Conservation (phyloP, 345 rosid genomes). For the Noccaea caerulescens region DNA sequence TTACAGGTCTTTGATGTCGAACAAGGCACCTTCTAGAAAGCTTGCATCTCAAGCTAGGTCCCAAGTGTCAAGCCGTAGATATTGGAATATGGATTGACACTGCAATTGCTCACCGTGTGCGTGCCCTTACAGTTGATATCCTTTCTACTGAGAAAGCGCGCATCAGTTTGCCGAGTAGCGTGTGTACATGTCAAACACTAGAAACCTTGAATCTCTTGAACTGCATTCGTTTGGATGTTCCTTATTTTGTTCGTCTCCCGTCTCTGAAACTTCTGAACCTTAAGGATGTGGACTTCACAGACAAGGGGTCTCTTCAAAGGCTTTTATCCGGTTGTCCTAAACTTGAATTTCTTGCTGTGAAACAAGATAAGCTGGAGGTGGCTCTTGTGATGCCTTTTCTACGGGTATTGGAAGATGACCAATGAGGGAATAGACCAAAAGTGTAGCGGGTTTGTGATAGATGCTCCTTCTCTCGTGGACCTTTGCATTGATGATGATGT, state of each 20-base stretch:
- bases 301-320: not conserved
- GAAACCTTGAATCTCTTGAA: not conserved
- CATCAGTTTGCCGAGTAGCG: conserved; percentile 14
- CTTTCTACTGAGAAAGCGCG: not conserved
- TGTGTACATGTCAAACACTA: conserved; percentile 13
- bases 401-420: not conserved
- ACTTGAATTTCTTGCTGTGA: not conserved
- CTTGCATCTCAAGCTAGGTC: not conserved
- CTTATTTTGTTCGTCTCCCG: not conserved
- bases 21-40: conserved; percentile 7
- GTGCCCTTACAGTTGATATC: not conserved
- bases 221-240: not conserved
- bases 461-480: not conserved
- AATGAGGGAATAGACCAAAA: not conserved
- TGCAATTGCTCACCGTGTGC: conserved; percentile 13
- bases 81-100: conserved; percentile 13
- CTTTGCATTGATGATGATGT: not conserved
- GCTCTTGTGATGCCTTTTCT: not conserved
- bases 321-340: conserved; percentile 23
- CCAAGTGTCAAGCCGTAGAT: conserved; percentile 10
- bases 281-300: not conserved
- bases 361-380: not conserved
- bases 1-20: conserved; percentile 3
- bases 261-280: not conserved
- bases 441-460: not conserved